Evolutionary conservation across 2,329 filamentous ascomycete species (phyloP).

Genomic region (Trichoderma sp.): DNA sequence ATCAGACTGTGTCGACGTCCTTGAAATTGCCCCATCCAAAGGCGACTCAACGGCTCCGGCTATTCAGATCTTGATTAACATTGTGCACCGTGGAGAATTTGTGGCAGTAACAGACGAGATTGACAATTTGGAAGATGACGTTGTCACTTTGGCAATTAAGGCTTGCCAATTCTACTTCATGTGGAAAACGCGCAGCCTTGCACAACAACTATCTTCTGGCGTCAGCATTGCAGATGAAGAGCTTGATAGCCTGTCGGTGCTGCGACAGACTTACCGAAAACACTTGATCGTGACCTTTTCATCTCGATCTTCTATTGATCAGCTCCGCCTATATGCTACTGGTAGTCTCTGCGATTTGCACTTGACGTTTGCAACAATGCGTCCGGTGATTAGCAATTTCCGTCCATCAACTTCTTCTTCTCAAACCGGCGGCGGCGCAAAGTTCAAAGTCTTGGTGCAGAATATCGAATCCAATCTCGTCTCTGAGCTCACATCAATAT

Average conservation of each 20-base stretch:
- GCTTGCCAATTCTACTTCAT: constrained; percentile 87
- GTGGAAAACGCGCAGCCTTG: constrained; percentile 77
- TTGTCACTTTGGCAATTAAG: constrained; percentile 76
- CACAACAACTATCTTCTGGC: constrained; percentile 58
- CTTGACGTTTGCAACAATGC: constrained; percentile 75
- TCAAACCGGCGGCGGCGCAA: constrained; percentile 36
- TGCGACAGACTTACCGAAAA: constrained; percentile 61
- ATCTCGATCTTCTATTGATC: constrained; percentile 71
- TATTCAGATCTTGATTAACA: constrained; percentile 71
- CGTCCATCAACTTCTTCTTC: constrained; percentile 36
- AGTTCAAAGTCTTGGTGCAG: constrained; percentile 58
- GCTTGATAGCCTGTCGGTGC: constrained; percentile 61
- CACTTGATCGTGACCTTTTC: constrained; percentile 71
- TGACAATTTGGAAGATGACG: constrained; percentile 77
- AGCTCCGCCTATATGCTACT: constrained; percentile 75
- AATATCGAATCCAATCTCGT: constrained; percentile 67
- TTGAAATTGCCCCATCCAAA: constrained; percentile 66
- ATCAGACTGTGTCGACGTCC: constrained; percentile 72
- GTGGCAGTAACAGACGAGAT: constrained; percentile 70
- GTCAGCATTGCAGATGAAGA: constrained; percentile 60
- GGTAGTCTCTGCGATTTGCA: constrained; percentile 81
- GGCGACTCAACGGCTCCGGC: constrained; percentile 54
- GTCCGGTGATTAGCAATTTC: constrained; percentile 54
- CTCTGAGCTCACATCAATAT: constrained; percentile 74
- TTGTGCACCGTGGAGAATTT: constrained; percentile 71